A percentile compares a stretch with the other conserved stretches of the same genome.
Conservation (phyloP, 75 land plant species). For the Cunninghamia lanceolata region DNA sequence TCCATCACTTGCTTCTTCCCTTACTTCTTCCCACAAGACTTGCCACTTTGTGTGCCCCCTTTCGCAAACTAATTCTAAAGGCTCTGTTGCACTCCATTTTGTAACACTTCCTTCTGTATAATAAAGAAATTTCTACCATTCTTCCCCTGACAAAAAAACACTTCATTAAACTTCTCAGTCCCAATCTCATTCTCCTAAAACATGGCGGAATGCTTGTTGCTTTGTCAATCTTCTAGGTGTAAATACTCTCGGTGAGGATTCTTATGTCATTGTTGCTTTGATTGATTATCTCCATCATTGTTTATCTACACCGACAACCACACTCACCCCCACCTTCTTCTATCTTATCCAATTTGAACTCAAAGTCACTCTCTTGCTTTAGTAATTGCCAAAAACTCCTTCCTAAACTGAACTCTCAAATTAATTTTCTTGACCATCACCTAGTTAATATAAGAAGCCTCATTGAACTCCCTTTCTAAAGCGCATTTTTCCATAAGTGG, state of each 20-base stretch:
- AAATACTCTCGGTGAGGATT: conserved; percentile 23
- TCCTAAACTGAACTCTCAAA: background rate
- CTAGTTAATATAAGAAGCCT: background rate
- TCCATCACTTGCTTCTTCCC: conserved; percentile 36
- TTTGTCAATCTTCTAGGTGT: conserved; percentile 39
- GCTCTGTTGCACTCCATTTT: conserved; percentile 18
- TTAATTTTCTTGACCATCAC: background rate
- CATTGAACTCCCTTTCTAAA: background rate
- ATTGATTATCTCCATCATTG: background rate
- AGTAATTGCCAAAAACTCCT: background rate
- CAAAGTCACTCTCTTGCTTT: background rate
- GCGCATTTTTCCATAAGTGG: too few species aligned
- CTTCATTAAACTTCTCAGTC: conserved; percentile 43
- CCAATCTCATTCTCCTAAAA: conserved; percentile 27
- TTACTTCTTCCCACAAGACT: conserved; percentile 25
- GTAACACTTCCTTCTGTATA: conserved; percentile 5
- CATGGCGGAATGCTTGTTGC: conserved; percentile 41
- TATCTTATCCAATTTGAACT: conserved; percentile 23
- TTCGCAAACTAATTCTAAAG: conserved; percentile 6
- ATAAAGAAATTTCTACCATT: conserved; percentile 8
- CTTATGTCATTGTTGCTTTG: conserved; percentile 24
- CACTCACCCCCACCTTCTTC: conserved; percentile 1
- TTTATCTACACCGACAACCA: background rate
- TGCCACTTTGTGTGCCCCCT: conserved; percentile 20
- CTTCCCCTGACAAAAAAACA: conserved; percentile 21